Evolutionary conservation across 495 filamentous ascomycete genomes (phyloP).

Genomic region (Rostrohypoxylon terebratum): DNA sequence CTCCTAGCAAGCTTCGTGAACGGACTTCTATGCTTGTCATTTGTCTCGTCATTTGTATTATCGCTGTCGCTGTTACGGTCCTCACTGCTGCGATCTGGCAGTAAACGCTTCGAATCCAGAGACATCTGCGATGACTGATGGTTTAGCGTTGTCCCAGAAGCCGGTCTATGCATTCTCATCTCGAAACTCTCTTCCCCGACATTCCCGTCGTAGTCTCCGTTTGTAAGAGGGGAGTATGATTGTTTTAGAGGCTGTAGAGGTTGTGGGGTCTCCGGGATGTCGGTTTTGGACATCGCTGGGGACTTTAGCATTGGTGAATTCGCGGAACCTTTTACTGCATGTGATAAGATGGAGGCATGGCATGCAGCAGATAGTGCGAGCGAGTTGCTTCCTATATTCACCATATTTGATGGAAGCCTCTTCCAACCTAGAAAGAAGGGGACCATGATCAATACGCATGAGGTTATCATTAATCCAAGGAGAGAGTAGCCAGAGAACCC

Average conservation of each 20-base stretch:
- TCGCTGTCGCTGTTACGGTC: background rate
- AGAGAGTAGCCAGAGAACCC: slow-evolving; percentile 36
- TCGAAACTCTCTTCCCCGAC: slow-evolving; percentile 8
- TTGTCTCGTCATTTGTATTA: background rate
- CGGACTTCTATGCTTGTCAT: slow-evolving; percentile 1
- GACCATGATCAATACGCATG: slow-evolving; percentile 24
- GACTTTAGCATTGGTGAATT: background rate
- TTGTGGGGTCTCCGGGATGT: slow-evolving; percentile 8
- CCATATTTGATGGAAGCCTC: slow-evolving; percentile 32
- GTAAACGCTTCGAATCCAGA: background rate
- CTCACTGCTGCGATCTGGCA: slow-evolving; percentile 17
- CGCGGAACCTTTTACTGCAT: background rate
- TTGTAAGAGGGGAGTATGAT: background rate
- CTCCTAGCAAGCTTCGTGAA: slow-evolving; percentile 37
- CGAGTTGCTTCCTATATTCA: slow-evolving; percentile 38
- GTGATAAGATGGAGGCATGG: slow-evolving; percentile 33
- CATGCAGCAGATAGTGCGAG: slow-evolving; percentile 39
- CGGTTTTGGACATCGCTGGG: background rate
- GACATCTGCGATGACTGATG: slow-evolving; percentile 9
- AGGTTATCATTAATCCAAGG: slow-evolving; percentile 15
- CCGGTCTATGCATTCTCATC: slow-evolving; percentile 7
- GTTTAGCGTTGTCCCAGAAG: background rate
- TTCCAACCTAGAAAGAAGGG: slow-evolving; percentile 25
- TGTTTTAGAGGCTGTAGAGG: slow-evolving; percentile 14
- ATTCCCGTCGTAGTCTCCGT: slow-evolving; percentile 7